phyloP scores from a whole-genome alignment of 306 rosid species.

The Vigna angularis region DNA sequence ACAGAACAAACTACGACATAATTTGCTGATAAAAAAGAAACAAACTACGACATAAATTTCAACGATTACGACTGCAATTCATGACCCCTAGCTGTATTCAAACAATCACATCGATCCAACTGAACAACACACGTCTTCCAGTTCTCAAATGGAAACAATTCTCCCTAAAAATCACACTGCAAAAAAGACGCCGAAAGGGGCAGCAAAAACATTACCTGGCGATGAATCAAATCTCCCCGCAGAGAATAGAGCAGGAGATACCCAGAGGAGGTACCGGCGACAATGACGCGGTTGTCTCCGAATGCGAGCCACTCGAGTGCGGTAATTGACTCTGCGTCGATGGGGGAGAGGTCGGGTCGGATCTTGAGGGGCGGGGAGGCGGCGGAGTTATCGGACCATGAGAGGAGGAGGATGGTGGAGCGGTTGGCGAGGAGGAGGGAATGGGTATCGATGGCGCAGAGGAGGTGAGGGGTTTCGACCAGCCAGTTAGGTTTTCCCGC shows the following conservation, averaged over 20 bases:
- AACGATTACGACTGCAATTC: neutral
- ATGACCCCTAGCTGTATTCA: neutral
- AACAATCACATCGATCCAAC: neutral
- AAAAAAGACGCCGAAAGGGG: neutral
- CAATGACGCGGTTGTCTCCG: slow-evolving; percentile 75
- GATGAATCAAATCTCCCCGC: slow-evolving; percentile 72
- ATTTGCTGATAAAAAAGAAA: neutral
- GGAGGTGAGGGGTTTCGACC: slow-evolving; percentile 70
- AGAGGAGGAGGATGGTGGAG: slow-evolving; percentile 65
- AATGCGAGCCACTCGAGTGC: slow-evolving; percentile 89
- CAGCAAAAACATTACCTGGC: slow-evolving; percentile 62
- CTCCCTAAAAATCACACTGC: neutral
- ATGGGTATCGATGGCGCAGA: slow-evolving; percentile 86
- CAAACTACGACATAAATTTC: neutral
- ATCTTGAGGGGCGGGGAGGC: slow-evolving; percentile 52
- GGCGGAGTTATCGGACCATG: slow-evolving; percentile 63
- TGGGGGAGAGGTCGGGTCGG: slow-evolving; percentile 80
- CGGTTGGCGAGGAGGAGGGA: slow-evolving; percentile 80
- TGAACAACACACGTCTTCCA: neutral
- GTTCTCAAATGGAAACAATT: neutral
- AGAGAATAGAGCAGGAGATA: slow-evolving; percentile 74
- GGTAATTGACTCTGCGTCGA: slow-evolving; percentile 70
- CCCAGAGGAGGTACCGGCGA: slow-evolving; percentile 86
- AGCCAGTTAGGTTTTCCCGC: slow-evolving; percentile 94
- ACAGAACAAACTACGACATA: neutral